A percentile compares a stretch with the other conserved stretches of the same genome.
phyloP scores from a whole-genome alignment of 139 green algal genomes.

The Coccomyxa sp. region DNA sequence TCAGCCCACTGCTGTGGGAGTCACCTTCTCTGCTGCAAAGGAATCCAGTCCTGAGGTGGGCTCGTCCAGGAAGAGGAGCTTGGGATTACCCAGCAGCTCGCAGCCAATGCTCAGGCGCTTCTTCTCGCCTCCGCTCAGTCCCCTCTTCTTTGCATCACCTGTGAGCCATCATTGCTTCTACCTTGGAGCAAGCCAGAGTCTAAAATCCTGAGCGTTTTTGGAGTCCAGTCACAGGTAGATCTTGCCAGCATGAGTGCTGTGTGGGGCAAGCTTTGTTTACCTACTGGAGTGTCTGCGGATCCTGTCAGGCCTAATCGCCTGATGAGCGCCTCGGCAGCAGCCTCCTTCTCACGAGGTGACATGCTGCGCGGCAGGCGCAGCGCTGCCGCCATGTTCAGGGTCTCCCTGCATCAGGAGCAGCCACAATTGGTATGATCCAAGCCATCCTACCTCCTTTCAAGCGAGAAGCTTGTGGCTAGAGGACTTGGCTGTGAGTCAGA shows the following conservation, averaged over 20 bases:
- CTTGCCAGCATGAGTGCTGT: too few species aligned
- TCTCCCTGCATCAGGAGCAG: slow-evolving; percentile 49
- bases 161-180: too few species aligned
- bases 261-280: too few species aligned
- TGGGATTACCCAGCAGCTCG: slow-evolving; percentile 74
- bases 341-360: slow-evolving; percentile 21
- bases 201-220: too few species aligned
- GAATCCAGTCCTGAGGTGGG: slow-evolving; percentile 86
- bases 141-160: slow-evolving; percentile 41
- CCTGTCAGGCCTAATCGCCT: slow-evolving; percentile 65
- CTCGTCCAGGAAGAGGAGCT: slow-evolving; percentile 80
- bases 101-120: slow-evolving; percentile 85
- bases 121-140: slow-evolving; percentile 63
- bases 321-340: slow-evolving; percentile 62
- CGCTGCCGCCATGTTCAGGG: slow-evolving; percentile 69
- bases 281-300: slow-evolving; percentile 60
- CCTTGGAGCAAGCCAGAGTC: too few species aligned
- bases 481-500: not conserved
- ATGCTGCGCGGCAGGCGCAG: slow-evolving; percentile 54
- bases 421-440: not conserved
- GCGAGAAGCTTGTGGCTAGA: not conserved
- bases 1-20: not conserved
- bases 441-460: not conserved
- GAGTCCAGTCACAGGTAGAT: too few species aligned
- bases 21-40: slow-evolving; percentile 74